Percentiles rank a stretch among this genome's conserved stretches.
Evolutionary conservation across 1,139 yeast genomes (phyloP).

Genomic region (Kazachstania sp.): DNA sequence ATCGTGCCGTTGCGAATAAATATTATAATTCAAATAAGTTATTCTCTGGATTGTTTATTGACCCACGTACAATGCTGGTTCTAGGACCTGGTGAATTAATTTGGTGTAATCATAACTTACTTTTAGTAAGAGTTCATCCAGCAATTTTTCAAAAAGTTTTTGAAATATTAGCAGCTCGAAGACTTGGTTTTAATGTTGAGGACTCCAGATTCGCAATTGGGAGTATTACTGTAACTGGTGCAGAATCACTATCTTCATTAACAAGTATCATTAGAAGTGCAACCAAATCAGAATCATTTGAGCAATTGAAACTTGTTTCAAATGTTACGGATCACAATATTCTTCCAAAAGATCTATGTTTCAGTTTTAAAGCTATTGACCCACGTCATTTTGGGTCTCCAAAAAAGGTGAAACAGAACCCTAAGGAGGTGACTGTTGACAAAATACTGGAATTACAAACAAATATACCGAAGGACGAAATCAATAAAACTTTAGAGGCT

Average conservation of each 20-base stretch:
- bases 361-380: constrained; percentile 53
- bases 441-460: constrained; percentile 16
- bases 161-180: constrained; percentile 25
- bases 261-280: constrained; percentile 47
- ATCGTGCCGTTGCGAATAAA: constrained; percentile 28
- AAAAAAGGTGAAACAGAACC: constrained; percentile 13
- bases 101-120: constrained; percentile 26
- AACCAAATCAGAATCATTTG: constrained; percentile 15
- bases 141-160: constrained; percentile 49
- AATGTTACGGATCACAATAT: constrained; percentile 35
- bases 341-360: constrained; percentile 50
- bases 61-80: background rate
- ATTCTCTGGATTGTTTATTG: constrained; percentile 32
- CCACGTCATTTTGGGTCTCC: constrained; percentile 62
- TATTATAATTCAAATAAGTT: constrained; percentile 25
- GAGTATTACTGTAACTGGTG: constrained; percentile 70
- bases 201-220: constrained; percentile 83
- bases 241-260: constrained; percentile 51
- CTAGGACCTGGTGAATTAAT: constrained; percentile 27
- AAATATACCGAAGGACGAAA: constrained; percentile 17
- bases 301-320: constrained; percentile 20
- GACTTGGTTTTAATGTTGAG: constrained; percentile 33
- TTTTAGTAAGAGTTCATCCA: constrained; percentile 63
- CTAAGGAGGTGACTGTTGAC: constrained; percentile 8
- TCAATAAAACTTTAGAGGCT: constrained; percentile 24